Conservation (phyloP, 2,329 filamentous ascomycete species). For the Pseudopithomyces maydicus region DNA sequence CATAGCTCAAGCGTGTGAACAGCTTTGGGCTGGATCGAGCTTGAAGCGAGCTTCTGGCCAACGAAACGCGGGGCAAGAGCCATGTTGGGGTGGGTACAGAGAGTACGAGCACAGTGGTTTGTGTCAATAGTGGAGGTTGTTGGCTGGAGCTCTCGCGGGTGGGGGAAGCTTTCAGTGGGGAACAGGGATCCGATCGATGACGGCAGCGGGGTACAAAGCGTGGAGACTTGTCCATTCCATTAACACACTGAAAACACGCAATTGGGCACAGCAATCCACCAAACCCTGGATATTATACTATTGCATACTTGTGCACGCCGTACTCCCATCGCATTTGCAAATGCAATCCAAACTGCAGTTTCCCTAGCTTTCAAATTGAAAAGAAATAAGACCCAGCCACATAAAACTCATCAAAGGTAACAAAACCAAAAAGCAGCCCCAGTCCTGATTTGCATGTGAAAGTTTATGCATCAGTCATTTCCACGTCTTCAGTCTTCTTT, state of each 20-base stretch:
- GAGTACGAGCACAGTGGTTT: slow-evolving; percentile 14
- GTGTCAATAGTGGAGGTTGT: slow-evolving; percentile 18
- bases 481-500: slow-evolving; percentile 34
- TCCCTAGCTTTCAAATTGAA: background rate
- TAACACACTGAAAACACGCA: background rate
- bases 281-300: background rate
- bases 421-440: background rate
- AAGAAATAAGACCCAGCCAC: background rate
- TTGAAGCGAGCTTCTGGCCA: slow-evolving; percentile 68
- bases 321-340: background rate
- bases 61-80: slow-evolving; percentile 78
- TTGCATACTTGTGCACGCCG: background rate
- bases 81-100: slow-evolving; percentile 55
- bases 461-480: slow-evolving; percentile 33
- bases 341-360: background rate
- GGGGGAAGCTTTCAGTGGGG: slow-evolving; percentile 20
- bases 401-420: background rate
- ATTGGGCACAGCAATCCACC: background rate
- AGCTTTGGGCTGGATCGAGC: slow-evolving; percentile 47
- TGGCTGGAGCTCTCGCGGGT: background rate
- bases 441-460: background rate
- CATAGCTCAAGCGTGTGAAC: slow-evolving; percentile 61
- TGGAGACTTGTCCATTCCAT: too few species aligned
- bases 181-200: slow-evolving; percentile 20
- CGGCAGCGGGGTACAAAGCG: slow-evolving; percentile 19